phyloP scores from a whole-genome alignment of 1,139 yeast species.

The Geotrichum cucujoidarum region DNA sequence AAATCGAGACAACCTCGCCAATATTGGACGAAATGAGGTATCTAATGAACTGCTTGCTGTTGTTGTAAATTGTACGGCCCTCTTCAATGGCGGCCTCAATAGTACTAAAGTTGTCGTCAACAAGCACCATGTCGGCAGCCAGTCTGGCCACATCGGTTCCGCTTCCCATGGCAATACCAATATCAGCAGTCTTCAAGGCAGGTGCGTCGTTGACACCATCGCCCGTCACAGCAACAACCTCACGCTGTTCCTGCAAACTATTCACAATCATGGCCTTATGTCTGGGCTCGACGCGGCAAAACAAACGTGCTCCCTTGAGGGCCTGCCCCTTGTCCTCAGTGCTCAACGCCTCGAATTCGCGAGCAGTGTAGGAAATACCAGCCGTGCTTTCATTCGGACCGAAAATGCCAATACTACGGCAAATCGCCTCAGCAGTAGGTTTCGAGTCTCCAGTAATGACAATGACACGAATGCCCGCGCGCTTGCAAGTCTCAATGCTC shows the following conservation, averaged over 20 bases:
- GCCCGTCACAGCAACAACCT: slow-evolving; percentile 43
- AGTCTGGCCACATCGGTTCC: slow-evolving; percentile 56
- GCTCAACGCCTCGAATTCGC: slow-evolving; percentile 40
- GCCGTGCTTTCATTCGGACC: slow-evolving; percentile 40
- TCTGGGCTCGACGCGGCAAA: slow-evolving; percentile 53
- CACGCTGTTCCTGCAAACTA: slow-evolving; percentile 45
- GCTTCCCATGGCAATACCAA: slow-evolving; percentile 63
- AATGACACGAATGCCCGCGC: slow-evolving; percentile 51
- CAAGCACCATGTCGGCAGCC: slow-evolving; percentile 54
- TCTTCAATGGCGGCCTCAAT: slow-evolving; percentile 51
- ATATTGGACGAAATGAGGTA: slow-evolving; percentile 48
- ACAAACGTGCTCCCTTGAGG: slow-evolving; percentile 33
- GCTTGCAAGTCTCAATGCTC: slow-evolving; percentile 45
- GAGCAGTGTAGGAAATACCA: slow-evolving; percentile 42
- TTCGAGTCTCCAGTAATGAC: slow-evolving; percentile 55
- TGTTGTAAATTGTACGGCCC: slow-evolving; percentile 46
- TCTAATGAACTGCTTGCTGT: slow-evolving; percentile 47
- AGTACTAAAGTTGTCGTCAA: slow-evolving; percentile 47
- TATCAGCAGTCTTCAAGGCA: slow-evolving; percentile 94
- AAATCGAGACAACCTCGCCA: slow-evolving; percentile 44
- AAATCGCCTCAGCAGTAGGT: slow-evolving; percentile 50
- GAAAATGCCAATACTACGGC: slow-evolving; percentile 49
- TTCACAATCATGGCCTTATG: slow-evolving; percentile 50
- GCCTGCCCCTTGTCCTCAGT: slow-evolving; percentile 25
- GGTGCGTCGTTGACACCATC: slow-evolving; percentile 97